phyloP scores from a whole-genome alignment of 2,329 filamentous ascomycete genomes.

The Diaporthe humulicola region DNA sequence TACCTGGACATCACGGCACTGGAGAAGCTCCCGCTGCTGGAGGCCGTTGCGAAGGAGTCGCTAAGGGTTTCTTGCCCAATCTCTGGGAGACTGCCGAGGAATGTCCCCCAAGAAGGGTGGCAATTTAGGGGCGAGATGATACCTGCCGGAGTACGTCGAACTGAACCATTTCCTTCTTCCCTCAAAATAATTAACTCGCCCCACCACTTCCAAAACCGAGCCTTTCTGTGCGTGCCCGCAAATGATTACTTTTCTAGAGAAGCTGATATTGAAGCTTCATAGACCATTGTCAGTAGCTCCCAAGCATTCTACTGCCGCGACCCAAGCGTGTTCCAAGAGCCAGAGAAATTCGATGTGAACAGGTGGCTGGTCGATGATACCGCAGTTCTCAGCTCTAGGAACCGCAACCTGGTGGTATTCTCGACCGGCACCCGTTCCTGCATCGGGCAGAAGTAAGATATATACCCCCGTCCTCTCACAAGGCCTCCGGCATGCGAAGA shows the following conservation, averaged over 20 bases:
- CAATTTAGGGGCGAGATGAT: not conserved
- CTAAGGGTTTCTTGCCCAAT: not conserved
- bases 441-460: not conserved
- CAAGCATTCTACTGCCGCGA: not conserved
- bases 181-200: no score
- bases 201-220: no score
- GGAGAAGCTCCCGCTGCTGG: not conserved
- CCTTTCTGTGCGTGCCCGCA: not conserved
- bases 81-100: not conserved
- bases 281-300: not conserved
- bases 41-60: not conserved
- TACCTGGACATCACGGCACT: not conserved
- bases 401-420: not conserved
- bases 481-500: no score
- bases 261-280: not conserved
- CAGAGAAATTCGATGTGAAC: not conserved
- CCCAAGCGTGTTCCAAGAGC: not conserved
- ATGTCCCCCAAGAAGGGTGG: not conserved
- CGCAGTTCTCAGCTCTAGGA: not conserved
- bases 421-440: not conserved
- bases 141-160: not conserved
- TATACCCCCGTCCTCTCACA: not conserved
- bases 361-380: not conserved
- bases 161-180: not conserved
- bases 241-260: not conserved